phyloP scores from a whole-genome alignment of 495 filamentous ascomycete genomes.

The Tetracladium marchalianum region DNA sequence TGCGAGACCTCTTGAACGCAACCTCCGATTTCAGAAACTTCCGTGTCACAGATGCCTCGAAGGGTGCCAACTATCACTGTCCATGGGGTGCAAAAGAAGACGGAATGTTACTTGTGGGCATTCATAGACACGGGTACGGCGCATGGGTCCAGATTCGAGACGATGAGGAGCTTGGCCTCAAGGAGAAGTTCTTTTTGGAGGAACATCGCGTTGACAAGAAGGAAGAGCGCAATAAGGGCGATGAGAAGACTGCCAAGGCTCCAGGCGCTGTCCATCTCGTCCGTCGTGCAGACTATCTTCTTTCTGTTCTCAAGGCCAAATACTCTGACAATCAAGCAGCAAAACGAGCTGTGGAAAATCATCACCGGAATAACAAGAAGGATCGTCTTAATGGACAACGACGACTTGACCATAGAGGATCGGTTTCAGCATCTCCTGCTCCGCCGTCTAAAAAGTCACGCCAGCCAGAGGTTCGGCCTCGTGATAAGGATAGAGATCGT shows the following conservation, averaged over 20 bases:
- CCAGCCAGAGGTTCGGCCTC: constrained; percentile 13
- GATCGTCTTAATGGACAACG: constrained; percentile 38
- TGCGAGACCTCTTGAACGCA: constrained; percentile 59
- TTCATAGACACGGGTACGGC: constrained; percentile 85
- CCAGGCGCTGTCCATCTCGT: constrained; percentile 95
- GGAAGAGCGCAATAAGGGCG: constrained; percentile 71
- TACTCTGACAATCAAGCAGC: constrained; percentile 59
- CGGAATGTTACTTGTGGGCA: constrained; percentile 92
- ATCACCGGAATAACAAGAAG: constrained; percentile 79
- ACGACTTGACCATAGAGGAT: constrained; percentile 37
- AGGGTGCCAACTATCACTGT: constrained; percentile 75
- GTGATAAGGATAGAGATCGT: constrained; percentile 18
- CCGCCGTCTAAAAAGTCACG: constrained; percentile 30
- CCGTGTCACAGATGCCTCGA: constrained; percentile 82
- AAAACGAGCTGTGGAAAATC: constrained; percentile 78
- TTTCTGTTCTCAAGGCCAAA: constrained; percentile 79
- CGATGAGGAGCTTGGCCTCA: constrained; percentile 75
- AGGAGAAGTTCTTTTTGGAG: constrained; percentile 92
- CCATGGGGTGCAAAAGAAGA: constrained; percentile 89
- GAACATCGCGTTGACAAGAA: constrained; percentile 98
- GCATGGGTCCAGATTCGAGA: constrained; percentile 90
- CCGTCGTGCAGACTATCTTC: constrained; percentile 84
- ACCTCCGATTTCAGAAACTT: constrained; percentile 63
- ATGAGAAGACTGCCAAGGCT: constrained; percentile 73
- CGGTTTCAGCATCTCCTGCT: constrained; percentile 51